A percentile compares a stretch with the other conserved stretches of the same genome.
phyloP scores from a whole-genome alignment of 2,329 filamentous ascomycete species.

The Lojkania enalia region DNA sequence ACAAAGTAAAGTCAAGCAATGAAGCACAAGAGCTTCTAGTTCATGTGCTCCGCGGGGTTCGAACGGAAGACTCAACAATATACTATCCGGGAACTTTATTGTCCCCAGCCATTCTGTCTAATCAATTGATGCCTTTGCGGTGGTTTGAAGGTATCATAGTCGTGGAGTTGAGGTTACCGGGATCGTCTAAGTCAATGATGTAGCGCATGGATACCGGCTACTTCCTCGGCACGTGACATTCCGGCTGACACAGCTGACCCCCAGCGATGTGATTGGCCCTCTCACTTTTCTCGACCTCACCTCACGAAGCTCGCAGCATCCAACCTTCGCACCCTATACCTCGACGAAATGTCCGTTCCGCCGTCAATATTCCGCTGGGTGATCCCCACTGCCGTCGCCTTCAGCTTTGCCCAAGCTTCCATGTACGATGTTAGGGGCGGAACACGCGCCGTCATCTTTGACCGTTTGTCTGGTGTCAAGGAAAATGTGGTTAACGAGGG shows the following conservation, averaged over 20 bases:
- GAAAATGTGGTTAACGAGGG: conserved; percentile 92
- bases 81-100: conserved; percentile 23
- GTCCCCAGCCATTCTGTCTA: conserved; percentile 20
- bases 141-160: conserved; percentile 6
- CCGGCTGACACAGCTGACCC: neutral
- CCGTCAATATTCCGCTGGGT: conserved; percentile 56
- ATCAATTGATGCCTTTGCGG: neutral
- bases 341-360: conserved; percentile 34
- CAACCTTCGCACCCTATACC: neutral
- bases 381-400: conserved; percentile 71
- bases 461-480: conserved; percentile 88
- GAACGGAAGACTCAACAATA: too few species aligned
- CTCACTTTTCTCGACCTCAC: conserved; percentile 10
- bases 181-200: conserved; percentile 2
- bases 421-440: conserved; percentile 98
- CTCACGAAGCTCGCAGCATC: conserved; percentile 4
- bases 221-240: conserved; percentile 7
- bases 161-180: conserved; percentile 2
- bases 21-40: too few species aligned
- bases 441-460: conserved; percentile 95
- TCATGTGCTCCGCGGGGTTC: too few species aligned
- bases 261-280: neutral
- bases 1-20: neutral
- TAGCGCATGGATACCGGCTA: too few species aligned
- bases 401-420: conserved; percentile 71